Conservation (phyloP, 2,329 filamentous ascomycete genomes). For the Allantophomopsis cytisporea region DNA sequence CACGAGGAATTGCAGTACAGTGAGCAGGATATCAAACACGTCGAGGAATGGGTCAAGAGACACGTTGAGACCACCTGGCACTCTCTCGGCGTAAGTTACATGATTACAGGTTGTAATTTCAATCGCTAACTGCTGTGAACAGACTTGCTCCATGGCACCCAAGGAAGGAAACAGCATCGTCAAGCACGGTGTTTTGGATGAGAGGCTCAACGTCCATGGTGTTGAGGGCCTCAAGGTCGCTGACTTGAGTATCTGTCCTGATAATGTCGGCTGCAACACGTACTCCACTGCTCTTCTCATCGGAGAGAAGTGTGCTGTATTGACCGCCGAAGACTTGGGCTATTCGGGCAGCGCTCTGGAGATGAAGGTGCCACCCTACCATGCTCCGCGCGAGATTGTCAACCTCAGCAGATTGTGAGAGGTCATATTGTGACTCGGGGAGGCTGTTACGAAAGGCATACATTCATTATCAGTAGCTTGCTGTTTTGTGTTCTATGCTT, state of each 20-base stretch:
- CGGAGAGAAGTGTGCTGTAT: slow-evolving; percentile 59
- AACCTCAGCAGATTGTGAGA: too few relatives aligned
- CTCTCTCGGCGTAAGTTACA: slow-evolving; percentile 31
- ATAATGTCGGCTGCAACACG: slow-evolving; percentile 63
- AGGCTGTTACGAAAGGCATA: too few relatives aligned
- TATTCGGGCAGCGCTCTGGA: slow-evolving; percentile 61
- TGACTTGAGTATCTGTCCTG: slow-evolving; percentile 63
- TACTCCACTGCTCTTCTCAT: slow-evolving; percentile 61
- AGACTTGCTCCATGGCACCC: slow-evolving; percentile 67
- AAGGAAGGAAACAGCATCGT: slow-evolving; percentile 66
- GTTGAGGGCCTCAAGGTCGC: slow-evolving; percentile 68
- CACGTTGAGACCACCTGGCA: slow-evolving; percentile 72
- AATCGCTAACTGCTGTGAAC: background rate
- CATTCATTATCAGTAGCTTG: too few relatives aligned
- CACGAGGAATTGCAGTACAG: slow-evolving; percentile 54
- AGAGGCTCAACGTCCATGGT: slow-evolving; percentile 65
- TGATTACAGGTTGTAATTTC: background rate
- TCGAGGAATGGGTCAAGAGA: slow-evolving; percentile 42
- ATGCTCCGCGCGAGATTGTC: background rate
- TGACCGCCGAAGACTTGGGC: slow-evolving; percentile 60
- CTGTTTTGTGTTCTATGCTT: too few relatives aligned
- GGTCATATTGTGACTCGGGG: too few relatives aligned
- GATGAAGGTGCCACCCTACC: slow-evolving; percentile 43
- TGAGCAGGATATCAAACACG: slow-evolving; percentile 36
- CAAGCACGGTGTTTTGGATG: slow-evolving; percentile 66